Percentiles rank a stretch among this genome's conserved stretches.
These are phyloP conservation scores for Camptophora hylomeconis DNA, from an alignment of 2,329 filamentous ascomycete genomes.

Conservation along the genomic window DNA sequence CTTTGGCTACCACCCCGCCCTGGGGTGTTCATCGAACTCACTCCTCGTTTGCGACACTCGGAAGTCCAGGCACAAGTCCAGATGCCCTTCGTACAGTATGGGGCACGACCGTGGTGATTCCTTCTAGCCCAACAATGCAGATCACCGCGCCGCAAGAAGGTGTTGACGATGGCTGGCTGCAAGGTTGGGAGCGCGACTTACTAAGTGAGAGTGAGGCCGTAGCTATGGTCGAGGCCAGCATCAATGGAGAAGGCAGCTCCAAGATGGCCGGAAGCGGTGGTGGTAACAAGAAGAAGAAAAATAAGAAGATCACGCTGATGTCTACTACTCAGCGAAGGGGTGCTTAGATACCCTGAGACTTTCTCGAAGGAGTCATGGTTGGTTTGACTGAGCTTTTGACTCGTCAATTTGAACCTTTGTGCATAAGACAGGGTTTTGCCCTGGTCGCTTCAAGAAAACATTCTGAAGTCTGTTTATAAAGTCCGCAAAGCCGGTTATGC, in stretches of 20 bases:
- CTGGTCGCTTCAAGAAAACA: no score
- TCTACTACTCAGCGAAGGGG: slow-evolving; percentile 49
- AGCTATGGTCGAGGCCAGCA: slow-evolving; percentile 32
- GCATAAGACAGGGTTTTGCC: no score
- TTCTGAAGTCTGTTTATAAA: no score
- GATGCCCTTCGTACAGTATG: slow-evolving; percentile 69
- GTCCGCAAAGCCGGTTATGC: no score
- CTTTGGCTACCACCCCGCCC: slow-evolving; percentile 30
- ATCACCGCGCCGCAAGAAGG: slow-evolving; percentile 25
- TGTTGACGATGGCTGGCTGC: slow-evolving; percentile 70
- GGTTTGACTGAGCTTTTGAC: no score
- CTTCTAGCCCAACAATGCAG: slow-evolving; percentile 42
- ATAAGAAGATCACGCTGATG: slow-evolving; percentile 57
- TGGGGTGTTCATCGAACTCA: slow-evolving; percentile 24
- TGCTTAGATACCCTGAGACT: slow-evolving; percentile 32
- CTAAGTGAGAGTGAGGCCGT: slow-evolving; percentile 48
- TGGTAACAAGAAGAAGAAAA: slow-evolving; percentile 42
- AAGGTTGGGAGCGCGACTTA: slow-evolving; percentile 69
- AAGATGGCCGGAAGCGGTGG: slow-evolving; percentile 8
- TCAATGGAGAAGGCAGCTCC: slow-evolving; percentile 17
- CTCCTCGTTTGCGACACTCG: slow-evolving; percentile 41
- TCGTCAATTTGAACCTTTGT: no score
- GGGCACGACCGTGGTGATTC: slow-evolving; percentile 62
- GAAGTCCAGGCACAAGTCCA: slow-evolving; percentile 70
- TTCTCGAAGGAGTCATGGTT: no score